phyloP scores from a whole-genome alignment of 2,329 filamentous ascomycete species.

The Chaetoscypha palmicola region DNA sequence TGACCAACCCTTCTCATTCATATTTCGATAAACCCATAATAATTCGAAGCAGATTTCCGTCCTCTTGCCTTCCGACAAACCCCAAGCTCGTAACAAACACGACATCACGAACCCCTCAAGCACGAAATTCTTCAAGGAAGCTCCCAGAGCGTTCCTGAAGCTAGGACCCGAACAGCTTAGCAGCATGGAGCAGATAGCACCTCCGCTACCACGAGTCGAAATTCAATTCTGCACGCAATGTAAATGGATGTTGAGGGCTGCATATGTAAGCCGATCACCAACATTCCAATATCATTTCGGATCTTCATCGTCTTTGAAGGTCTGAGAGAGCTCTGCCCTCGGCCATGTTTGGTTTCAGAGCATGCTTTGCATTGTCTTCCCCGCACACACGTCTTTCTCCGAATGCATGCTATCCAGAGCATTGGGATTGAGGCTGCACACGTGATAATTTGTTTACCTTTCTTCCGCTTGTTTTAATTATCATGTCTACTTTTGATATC shows the following conservation, averaged over 20 bases:
- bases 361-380: no score
- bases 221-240: conserved; percentile 93
- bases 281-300: not conserved
- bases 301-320: no score
- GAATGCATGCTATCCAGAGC: no score
- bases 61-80: not conserved
- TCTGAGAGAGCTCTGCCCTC: no score
- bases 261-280: conserved; percentile 56
- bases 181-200: conserved; percentile 1
- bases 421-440: conserved; percentile 1
- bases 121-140: conserved; percentile 1
- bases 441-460: conserved; percentile 3
- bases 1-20: not conserved
- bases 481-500: no score
- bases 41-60: not conserved
- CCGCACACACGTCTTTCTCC: no score
- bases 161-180: not conserved
- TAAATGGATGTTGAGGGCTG: conserved; percentile 78
- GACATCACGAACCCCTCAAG: not conserved
- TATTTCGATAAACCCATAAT: not conserved
- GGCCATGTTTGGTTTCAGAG: no score
- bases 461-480: not conserved
- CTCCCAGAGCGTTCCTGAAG: not conserved
- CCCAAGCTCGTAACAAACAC: not conserved
- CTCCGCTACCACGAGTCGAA: conserved; percentile 63